phyloP scores from a whole-genome alignment of 768 basidiomycete genomes.

The Rhizopogon vinicolor region DNA sequence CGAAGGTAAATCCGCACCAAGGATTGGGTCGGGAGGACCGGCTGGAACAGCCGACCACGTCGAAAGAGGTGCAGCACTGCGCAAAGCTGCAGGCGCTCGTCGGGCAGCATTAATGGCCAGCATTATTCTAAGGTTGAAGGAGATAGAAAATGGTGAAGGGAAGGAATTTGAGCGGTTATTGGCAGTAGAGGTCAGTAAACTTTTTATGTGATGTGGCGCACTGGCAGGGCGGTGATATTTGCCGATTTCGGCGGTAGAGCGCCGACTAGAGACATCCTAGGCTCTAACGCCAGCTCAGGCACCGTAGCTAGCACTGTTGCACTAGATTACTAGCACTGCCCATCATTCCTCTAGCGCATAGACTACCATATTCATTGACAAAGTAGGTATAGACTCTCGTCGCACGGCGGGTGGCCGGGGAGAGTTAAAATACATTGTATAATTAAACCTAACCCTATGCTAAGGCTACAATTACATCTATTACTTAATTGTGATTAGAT shows the following conservation, averaged over 20 bases:
- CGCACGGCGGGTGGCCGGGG: background rate
- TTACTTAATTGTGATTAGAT: slow-evolving; percentile 17
- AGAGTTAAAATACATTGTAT: background rate
- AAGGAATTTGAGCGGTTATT: slow-evolving; percentile 9
- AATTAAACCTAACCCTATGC: slow-evolving; percentile 15
- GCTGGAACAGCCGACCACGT: slow-evolving; percentile 81
- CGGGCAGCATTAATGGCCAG: slow-evolving; percentile 44
- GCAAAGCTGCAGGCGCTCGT: slow-evolving; percentile 39
- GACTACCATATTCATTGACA: background rate
- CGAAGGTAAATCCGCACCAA: slow-evolving; percentile 47
- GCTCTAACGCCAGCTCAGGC: no score
- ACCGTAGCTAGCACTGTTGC: no score
- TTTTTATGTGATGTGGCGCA: background rate
- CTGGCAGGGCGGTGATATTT: background rate
- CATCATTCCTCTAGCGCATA: no score
- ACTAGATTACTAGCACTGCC: no score
- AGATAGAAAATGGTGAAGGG: slow-evolving; percentile 20
- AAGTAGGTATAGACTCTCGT: no score
- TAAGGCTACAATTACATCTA: slow-evolving; percentile 2
- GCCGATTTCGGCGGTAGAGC: slow-evolving; percentile 17
- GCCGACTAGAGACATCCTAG: background rate
- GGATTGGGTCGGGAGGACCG: slow-evolving; percentile 91
- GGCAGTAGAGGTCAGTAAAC: background rate
- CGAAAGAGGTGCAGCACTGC: slow-evolving; percentile 45
- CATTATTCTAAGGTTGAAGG: slow-evolving; percentile 35